Percentiles rank a stretch among this genome's conserved stretches.
Evolutionary conservation across 495 filamentous ascomycete species (phyloP).

Genomic region (Monascus purpureus): DNA sequence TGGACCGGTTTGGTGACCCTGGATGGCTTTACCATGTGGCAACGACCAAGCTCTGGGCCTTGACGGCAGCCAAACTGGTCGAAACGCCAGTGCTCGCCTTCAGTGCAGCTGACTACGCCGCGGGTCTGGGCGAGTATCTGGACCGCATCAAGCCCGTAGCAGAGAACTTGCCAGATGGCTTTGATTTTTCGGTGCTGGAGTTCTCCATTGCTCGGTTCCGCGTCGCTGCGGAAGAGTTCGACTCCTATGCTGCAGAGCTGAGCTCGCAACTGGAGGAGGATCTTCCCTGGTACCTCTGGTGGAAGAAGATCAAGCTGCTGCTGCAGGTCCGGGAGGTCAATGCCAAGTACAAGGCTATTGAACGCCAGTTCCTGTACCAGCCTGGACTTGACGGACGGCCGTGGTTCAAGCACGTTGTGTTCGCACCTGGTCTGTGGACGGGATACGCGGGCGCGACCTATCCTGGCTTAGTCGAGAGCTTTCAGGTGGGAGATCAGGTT

Average conservation of each 20-base stretch:
- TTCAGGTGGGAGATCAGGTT: conserved; percentile 36
- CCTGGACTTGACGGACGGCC: conserved; percentile 41
- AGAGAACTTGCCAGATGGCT: conserved; percentile 12
- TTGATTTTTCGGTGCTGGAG: conserved; percentile 34
- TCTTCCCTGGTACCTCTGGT: conserved; percentile 69
- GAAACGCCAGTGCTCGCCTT: conserved; percentile 35
- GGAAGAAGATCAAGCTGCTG: conserved; percentile 48
- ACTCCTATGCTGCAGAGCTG: conserved; percentile 38
- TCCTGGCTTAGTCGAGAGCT: conserved; percentile 46
- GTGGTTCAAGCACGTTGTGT: conserved; percentile 61
- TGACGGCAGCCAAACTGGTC: conserved; percentile 31
- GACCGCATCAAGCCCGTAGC: conserved; percentile 37
- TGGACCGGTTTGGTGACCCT: conserved; percentile 53
- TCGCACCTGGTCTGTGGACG: conserved; percentile 71
- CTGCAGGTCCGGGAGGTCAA: conserved; percentile 39
- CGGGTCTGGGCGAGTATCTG: conserved; percentile 33
- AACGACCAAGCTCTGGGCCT: conserved; percentile 42
- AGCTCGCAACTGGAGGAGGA: conserved; percentile 32
- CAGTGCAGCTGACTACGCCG: conserved; percentile 34
- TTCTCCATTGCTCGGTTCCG: conserved; percentile 33
- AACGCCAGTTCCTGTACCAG: conserved; percentile 45
- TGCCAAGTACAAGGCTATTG: conserved; percentile 46
- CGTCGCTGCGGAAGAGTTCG: conserved; percentile 33
- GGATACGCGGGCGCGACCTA: conserved; percentile 70
- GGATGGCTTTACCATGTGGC: conserved; percentile 48